These are phyloP conservation scores for Cryptosporidium canis DNA, from an alignment of 169 alveolate species.

Conservation along the genomic window DNA sequence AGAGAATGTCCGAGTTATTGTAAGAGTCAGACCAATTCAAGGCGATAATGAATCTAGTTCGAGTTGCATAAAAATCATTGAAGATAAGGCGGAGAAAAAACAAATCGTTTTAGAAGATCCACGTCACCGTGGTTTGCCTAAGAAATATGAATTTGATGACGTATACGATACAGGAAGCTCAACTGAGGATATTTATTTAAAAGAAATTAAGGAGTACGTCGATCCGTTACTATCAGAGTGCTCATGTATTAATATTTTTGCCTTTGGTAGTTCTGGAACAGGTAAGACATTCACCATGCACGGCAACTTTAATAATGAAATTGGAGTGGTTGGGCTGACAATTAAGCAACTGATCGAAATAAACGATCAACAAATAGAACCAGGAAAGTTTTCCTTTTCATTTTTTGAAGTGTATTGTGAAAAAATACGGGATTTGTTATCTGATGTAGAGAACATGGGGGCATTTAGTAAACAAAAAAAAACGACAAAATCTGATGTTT, in stretches of 20 bases:
- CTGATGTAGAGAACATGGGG: not conserved
- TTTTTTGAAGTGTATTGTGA: conserved; percentile 74
- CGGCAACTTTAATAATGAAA: conserved; percentile 11
- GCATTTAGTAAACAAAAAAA: not conserved
- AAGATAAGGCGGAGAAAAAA: not conserved
- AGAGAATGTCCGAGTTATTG: conserved; percentile 68
- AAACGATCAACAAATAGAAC: not conserved
- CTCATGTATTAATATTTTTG: conserved; percentile 71
- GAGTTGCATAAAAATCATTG: conserved; percentile 1
- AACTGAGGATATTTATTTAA: conserved; percentile 30
- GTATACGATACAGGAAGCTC: conserved; percentile 21
- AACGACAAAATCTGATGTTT: not conserved
- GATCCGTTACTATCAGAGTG: conserved; percentile 48
- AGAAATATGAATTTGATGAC: conserved; percentile 67
- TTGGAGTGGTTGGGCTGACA: conserved; percentile 56
- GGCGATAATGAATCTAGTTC: conserved; percentile 14
- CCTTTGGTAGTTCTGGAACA: conserved; percentile 75
- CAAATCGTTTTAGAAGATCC: conserved; percentile 73
- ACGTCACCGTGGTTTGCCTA: conserved; percentile 74
- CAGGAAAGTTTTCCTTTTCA: conserved; percentile 73
- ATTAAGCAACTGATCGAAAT: conserved; percentile 29
- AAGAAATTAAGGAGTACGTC: conserved; percentile 22
- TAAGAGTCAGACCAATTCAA: conserved; percentile 37
- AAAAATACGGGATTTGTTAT: conserved; percentile 69
- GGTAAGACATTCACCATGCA: conserved; percentile 78